Evolutionary conservation across 2,329 filamentous ascomycete genomes (phyloP).

Genomic region (Epichloe glyceriae): DNA sequence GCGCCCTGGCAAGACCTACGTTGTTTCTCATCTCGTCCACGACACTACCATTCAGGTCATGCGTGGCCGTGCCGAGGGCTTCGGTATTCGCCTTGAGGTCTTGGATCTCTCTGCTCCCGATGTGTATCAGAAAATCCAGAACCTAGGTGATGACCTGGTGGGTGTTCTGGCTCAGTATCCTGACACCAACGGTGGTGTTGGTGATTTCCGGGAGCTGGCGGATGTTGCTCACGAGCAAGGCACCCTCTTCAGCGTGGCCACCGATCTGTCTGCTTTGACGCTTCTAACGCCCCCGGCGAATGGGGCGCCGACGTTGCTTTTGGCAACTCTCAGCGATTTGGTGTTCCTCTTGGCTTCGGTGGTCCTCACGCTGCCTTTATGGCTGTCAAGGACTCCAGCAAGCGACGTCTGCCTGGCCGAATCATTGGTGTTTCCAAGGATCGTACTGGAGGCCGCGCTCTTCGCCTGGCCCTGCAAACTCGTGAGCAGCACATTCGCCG

Average conservation of each 20-base stretch:
- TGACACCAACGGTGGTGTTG: constrained; percentile 70
- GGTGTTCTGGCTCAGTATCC: constrained; percentile 94
- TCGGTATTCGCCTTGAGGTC: constrained; percentile 67
- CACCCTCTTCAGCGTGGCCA: constrained; percentile 74
- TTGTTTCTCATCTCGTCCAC: constrained; percentile 73
- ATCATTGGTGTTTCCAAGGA: constrained; percentile 88
- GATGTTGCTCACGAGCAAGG: constrained; percentile 66
- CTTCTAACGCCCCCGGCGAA: constrained; percentile 82
- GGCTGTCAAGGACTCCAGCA: constrained; percentile 78
- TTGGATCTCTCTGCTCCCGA: constrained; percentile 57
- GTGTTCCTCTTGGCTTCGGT: constrained; percentile 82
- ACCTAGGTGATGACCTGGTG: constrained; percentile 67
- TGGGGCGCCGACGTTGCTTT: constrained; percentile 94
- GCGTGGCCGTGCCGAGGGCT: constrained; percentile 76
- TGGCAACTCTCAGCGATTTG: constrained; percentile 81
- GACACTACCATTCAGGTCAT: constrained; percentile 79
- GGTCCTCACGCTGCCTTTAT: constrained; percentile 98
- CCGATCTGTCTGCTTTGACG: constrained; percentile 78
- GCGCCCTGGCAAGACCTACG: constrained; percentile 62
- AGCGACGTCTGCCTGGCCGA: constrained; percentile 86
- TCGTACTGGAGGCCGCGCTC: constrained; percentile 65
- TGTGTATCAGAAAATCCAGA: constrained; percentile 49
- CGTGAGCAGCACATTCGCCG: constrained; percentile 91
- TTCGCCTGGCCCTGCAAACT: constrained; percentile 78
- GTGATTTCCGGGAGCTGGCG: constrained; percentile 61